A percentile compares a stretch with the other conserved stretches of the same genome.
Evolutionary conservation across 1,284 basidiomycete species (phyloP).

Genomic region (Boletus sp.): DNA sequence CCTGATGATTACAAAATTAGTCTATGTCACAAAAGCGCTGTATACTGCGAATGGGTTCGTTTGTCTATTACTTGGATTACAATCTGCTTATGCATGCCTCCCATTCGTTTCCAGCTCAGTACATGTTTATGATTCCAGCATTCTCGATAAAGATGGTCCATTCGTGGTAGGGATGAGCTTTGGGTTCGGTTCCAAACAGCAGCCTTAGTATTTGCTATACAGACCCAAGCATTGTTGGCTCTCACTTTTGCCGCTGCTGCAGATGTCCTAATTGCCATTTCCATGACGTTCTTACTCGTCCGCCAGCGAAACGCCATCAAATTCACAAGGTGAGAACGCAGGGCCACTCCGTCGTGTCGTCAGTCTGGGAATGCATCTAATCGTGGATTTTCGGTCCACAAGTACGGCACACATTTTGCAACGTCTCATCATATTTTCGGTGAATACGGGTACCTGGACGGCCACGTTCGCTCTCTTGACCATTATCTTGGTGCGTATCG

Average conservation of each 20-base stretch:
- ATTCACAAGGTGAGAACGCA: not conserved
- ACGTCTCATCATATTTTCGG: slow-evolving; percentile 10
- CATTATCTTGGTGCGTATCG: slow-evolving; percentile 12
- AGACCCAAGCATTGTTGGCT: not conserved
- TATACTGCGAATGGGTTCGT: not conserved
- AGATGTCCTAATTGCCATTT: slow-evolving; percentile 12
- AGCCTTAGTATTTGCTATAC: not conserved
- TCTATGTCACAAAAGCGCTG: not conserved
- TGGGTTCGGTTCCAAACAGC: not conserved
- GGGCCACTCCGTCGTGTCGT: too few species aligned
- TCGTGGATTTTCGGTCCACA: not conserved
- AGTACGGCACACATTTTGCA: slow-evolving; percentile 12
- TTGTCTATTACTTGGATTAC: not conserved
- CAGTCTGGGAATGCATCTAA: not conserved
- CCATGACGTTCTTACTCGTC: slow-evolving; percentile 5
- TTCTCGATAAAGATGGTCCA: not conserved
- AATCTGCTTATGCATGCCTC: too few species aligned
- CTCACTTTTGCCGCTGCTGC: slow-evolving; percentile 1
- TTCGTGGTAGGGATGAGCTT: not conserved
- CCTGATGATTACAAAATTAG: not conserved
- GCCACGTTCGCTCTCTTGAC: slow-evolving; percentile 9
- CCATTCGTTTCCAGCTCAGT: not conserved
- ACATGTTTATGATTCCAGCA: not conserved
- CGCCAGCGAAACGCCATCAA: not conserved
- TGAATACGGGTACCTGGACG: slow-evolving; percentile 14